These are phyloP conservation scores for Durio zibethinus DNA, from an alignment of 345 rosid genomes.

Conservation along the genomic window DNA sequence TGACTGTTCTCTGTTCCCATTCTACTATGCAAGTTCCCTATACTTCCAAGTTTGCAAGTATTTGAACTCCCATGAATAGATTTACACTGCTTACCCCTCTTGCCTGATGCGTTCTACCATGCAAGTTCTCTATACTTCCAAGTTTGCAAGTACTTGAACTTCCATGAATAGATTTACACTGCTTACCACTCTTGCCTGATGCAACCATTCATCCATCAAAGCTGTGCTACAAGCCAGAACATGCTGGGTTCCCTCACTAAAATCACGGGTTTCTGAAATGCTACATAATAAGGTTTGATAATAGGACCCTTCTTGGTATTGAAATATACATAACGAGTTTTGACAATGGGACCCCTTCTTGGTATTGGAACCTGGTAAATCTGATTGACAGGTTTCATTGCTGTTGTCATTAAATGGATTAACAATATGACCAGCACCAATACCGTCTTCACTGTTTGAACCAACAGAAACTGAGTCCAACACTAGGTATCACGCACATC, in stretches of 20 bases:
- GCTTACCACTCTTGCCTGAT: no score
- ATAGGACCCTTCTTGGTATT: no score
- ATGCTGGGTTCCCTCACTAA: slow-evolving; percentile 6
- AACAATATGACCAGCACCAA: slow-evolving; percentile 17
- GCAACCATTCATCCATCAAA: slow-evolving; percentile 14
- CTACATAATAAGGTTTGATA: no score
- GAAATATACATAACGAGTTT: no score
- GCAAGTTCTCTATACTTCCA: no score
- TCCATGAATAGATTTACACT: no score
- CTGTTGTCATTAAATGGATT: slow-evolving; percentile 8
- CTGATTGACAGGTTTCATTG: slow-evolving; percentile 14
- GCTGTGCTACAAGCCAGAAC: slow-evolving; percentile 11
- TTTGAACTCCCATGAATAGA: slow-evolving; percentile 21
- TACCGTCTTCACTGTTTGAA: slow-evolving; percentile 29
- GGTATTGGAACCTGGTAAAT: slow-evolving; percentile 9
- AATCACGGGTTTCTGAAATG: slow-evolving; percentile 20
- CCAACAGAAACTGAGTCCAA: slow-evolving; percentile 28
- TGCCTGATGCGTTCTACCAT: no score
- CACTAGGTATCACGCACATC: slow-evolving; percentile 17
- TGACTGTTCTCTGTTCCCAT: slow-evolving; percentile 36
- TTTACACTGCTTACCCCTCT: slow-evolving; percentile 31
- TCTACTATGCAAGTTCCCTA: slow-evolving; percentile 23
- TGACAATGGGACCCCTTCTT: slow-evolving; percentile 15
- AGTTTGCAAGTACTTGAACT: no score
- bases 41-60: slow-evolving; percentile 22